Evolutionary conservation across 371 early-diverging fungal species (phyloP), one percentile per base, ranked within the genome.

Genomic region (Mucor ambiguus): DNA sequence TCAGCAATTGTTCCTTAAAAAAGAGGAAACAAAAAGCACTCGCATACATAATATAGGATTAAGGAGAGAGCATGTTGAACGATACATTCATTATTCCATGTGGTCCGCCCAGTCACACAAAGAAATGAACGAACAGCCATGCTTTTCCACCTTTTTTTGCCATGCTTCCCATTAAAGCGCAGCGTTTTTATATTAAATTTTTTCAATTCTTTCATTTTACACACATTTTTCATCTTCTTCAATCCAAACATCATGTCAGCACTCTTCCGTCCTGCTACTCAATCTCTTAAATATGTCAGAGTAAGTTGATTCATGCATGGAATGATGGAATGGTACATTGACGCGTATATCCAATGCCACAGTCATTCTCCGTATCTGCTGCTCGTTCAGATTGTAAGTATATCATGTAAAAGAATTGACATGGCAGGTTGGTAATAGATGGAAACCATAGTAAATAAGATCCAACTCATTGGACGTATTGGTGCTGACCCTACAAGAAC

Each of bases 381-480:
- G 58, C 72, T 33, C 72, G 72, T 48, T 59, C 65, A 14, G 58
- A 66, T 32, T 63, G 76, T 75, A 70, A 72, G 35, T 63, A 56
- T 12, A 29, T 16, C 12, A 29, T 55, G 46, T 9, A 28, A 12
- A 16, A 12, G 28, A 5, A 49, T 35, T 24, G 4, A 11, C 11
- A 59, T 35, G 44, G 38, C 12, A 20, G 3, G 10, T 16, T 30
- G 24, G 24, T 14, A 44, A 41, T 3, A 24, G 16, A 18, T n/a
- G 22, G 16, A 16, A 20, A 20, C 4, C 41, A 24, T 59, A 75
- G 68, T 87, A 59, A 87, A 87, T 75, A 87, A 85, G 72, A 74
- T 85, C 29, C 81, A 75, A 14, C 71, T 87, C 16, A 79, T 87
- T 58, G 87, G 87, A 64, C 82, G 85, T 59, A 74, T 85, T 44